A percentile compares a stretch with the other conserved stretches of the same genome.
Conservation (phyloP, 2,329 filamentous ascomycete species). For the Calycina herbarum region DNA sequence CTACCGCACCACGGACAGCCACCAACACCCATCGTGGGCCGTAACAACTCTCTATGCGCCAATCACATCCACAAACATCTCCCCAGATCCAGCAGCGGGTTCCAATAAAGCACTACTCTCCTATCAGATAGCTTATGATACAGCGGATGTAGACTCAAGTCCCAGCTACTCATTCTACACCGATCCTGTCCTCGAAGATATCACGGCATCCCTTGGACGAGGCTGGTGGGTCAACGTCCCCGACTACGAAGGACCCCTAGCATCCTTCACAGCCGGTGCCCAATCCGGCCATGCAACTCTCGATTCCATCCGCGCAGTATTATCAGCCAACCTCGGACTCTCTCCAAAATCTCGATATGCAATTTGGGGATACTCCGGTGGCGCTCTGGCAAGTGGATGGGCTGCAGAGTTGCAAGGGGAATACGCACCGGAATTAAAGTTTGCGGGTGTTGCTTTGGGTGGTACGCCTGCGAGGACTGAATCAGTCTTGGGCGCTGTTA, state of each 20-base stretch:
- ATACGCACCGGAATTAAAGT: slow-evolving; percentile 54
- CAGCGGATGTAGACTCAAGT: slow-evolving; percentile 41
- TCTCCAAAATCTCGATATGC: slow-evolving; percentile 6
- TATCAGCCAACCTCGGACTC: neutral
- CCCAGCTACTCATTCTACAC: slow-evolving; percentile 44
- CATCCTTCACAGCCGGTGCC: slow-evolving; percentile 19
- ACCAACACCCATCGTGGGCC: slow-evolving; percentile 40
- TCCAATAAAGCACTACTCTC: slow-evolving; percentile 38
- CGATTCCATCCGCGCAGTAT: slow-evolving; percentile 27
- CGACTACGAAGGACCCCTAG: slow-evolving; percentile 27
- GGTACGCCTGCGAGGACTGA: slow-evolving; percentile 47
- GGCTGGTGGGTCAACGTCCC: slow-evolving; percentile 27
- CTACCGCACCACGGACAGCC: slow-evolving; percentile 43
- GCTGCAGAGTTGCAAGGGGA: slow-evolving; percentile 51
- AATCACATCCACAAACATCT: slow-evolving; percentile 30
- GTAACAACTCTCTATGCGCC: slow-evolving; percentile 41
- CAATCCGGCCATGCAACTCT: slow-evolving; percentile 24
- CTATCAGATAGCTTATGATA: slow-evolving; percentile 44
- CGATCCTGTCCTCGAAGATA: slow-evolving; percentile 40
- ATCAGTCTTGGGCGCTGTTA: slow-evolving; percentile 39
- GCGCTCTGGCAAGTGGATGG: slow-evolving; percentile 51
- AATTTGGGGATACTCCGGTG: slow-evolving; percentile 58
- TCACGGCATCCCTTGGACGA: slow-evolving; percentile 12
- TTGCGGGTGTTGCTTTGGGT: slow-evolving; percentile 51
- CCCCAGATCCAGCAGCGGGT: neutral